A percentile compares a stretch with the other conserved stretches of the same genome.
Conservation (phyloP, 495 filamentous ascomycete species). For the Trichocladium antarcticum region DNA sequence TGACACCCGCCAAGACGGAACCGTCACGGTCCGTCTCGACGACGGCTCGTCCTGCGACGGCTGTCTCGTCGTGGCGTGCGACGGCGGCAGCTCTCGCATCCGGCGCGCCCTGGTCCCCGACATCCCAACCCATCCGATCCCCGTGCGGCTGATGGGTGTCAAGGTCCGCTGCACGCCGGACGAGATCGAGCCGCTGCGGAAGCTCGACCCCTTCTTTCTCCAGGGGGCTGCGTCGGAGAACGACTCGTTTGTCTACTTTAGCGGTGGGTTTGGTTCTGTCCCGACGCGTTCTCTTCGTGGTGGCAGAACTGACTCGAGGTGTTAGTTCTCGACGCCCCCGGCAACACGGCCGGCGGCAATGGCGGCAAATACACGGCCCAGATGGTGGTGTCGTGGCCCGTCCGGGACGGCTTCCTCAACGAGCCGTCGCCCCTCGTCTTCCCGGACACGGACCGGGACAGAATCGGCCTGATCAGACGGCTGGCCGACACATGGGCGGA, state of each 20-base stretch:
- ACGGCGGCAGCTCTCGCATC: conserved; percentile 23
- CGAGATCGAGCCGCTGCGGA: conserved; percentile 20
- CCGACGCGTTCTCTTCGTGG: too few species aligned
- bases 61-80: conserved; percentile 24
- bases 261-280: conserved; percentile 20
- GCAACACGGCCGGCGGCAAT: conserved; percentile 8
- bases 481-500: conserved; percentile 45
- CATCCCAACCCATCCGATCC: conserved; percentile 14
- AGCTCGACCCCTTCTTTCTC: conserved; percentile 50
- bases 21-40: conserved; percentile 20
- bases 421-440: conserved; percentile 21
- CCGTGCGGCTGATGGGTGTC: conserved; percentile 23
- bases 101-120: conserved; percentile 20
- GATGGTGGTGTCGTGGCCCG: conserved; percentile 44
- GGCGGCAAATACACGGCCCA: conserved; percentile 31
- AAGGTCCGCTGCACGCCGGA: conserved; percentile 22
- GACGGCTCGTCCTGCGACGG: conserved; percentile 22
- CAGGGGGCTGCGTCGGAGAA: conserved; percentile 49
- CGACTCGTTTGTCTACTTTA: conserved; percentile 36
- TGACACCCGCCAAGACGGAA: conserved; percentile 10
- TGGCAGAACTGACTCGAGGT: neutral
- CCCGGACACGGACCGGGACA: conserved; percentile 31
- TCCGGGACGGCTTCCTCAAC: conserved; percentile 21
- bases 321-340: conserved; percentile 27
- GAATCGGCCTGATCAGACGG: conserved; percentile 42